phyloP scores from a whole-genome alignment of 371 early-diverging fungal species.

The Mycotypha africana region DNA sequence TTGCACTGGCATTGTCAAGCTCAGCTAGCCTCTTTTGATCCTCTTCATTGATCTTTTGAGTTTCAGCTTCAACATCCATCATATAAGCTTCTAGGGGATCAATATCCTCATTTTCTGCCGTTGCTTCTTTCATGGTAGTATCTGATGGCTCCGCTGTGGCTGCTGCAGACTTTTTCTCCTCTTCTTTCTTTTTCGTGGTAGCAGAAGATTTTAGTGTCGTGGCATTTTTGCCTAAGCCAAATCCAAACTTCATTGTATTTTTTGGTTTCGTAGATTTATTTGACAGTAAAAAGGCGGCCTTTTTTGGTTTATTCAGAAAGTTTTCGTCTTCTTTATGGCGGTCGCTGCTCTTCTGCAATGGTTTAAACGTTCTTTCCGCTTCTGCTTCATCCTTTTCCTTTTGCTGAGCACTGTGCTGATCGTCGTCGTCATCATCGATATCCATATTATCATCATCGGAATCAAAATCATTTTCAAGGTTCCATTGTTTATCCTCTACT shows the following conservation, averaged over 20 bases:
- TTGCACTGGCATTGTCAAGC: constrained; percentile 9
- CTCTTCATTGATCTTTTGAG: constrained; percentile 63
- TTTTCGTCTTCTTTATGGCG: constrained; percentile 14
- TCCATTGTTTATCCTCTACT: constrained; percentile 21
- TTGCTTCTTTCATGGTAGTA: constrained; percentile 13
- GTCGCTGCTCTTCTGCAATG: constrained; percentile 17
- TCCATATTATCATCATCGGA: constrained; percentile 18
- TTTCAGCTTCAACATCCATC: constrained; percentile 75
- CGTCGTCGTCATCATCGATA: constrained; percentile 14
- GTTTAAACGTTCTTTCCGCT: constrained; percentile 26
- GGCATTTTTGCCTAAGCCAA: constrained; percentile 21
- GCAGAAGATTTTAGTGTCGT: constrained; percentile 11
- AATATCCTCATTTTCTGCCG: too few relatives aligned
- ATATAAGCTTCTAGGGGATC: constrained; percentile 86
- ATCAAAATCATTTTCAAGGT: constrained; percentile 17
- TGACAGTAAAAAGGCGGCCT: constrained; percentile 7
- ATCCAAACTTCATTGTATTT: constrained; percentile 35
- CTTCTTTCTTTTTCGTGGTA: constrained; percentile 15
- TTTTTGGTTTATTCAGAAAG: constrained; percentile 14
- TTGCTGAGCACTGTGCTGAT: too few relatives aligned
- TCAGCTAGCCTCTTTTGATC: constrained; percentile 42
- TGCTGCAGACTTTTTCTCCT: background rate
- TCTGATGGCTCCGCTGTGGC: constrained; percentile 1
- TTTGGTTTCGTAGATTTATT: constrained; percentile 22
- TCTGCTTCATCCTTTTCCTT: constrained; percentile 6